Evolutionary conservation across 208 protist genomes (phyloP), one percentile per base, ranked within the genome.

Genomic region (Angomonas deanei): DNA sequence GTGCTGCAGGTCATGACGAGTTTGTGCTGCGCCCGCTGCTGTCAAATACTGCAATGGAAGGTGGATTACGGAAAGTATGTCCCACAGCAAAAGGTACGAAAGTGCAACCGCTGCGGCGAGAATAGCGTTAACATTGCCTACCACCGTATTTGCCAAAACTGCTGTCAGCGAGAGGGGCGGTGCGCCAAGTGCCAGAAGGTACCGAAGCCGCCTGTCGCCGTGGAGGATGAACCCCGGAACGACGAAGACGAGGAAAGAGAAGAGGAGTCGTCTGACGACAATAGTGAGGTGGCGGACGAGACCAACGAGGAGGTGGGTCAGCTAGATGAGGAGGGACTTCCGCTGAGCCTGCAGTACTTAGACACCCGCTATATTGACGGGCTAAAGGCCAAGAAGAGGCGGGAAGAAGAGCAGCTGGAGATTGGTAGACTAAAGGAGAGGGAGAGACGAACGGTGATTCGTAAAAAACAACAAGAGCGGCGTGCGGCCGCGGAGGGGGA

Each of bases 121-220:
- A 86, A 78, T 60, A 81, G 64, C 8, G 75, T 96, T 1, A 23
- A 49, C 6, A 26, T 84, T 11, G 72, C 91, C 17, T 94, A 91
- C 53, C 91, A 96, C 39, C 85, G 65, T 48, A 91, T 96, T 52
- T 96, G 91, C 59, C 86, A 92, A 34, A 15, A 48, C 1, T 96
- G 91, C 24, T 75, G 85, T 1, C 38, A 64, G 28, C 46, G 60
- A 1, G 47, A 59, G 15, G 54, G 49, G 1, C 56, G 76, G 11
- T 96, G 91, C 61, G 85, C 87, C 2, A 96, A 96, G 72, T 96
- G 91, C 56, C 86, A 96, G 64, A 92, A 84, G 47, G 50, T 66
- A 23, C 75, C 83, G 1, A 10, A n/a, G 10, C 31, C 24, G 27
- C 13, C n/a, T 38, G 19, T 28, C 56, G 27, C 49, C 26, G 34